Evolutionary conservation across 768 basidiomycete species (phyloP).

Genomic region (Tylopilus felleus): DNA sequence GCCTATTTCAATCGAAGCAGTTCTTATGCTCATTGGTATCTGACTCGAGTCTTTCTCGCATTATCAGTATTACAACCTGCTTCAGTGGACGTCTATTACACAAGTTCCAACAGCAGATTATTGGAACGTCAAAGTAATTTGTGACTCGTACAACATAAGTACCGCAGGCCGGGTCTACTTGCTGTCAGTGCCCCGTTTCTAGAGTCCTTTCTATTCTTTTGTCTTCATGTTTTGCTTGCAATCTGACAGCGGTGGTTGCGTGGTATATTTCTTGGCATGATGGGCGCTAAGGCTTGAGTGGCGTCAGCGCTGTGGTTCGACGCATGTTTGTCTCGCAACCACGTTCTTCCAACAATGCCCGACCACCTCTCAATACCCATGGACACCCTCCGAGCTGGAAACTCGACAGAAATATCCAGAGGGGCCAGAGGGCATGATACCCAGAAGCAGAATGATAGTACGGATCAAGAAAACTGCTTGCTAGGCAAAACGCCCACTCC

Average conservation of each 20-base stretch:
- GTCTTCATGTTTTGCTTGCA: neutral
- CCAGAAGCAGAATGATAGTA: neutral
- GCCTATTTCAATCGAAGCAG: too few relatives aligned
- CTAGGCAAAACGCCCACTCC: conserved; percentile 19
- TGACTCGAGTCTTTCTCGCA: too few relatives aligned
- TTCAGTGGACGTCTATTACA: too few relatives aligned
- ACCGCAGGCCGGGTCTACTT: too few relatives aligned
- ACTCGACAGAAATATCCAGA: neutral
- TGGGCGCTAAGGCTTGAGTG: conserved; percentile 10
- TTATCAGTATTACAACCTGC: too few relatives aligned
- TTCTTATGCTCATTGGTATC: too few relatives aligned
- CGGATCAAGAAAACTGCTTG: neutral
- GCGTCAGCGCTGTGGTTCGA: neutral
- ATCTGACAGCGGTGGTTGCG: neutral
- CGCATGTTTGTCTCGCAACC: conserved; percentile 1
- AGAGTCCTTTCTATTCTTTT: too few relatives aligned
- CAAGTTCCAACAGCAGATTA: too few relatives aligned
- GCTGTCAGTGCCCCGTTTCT: too few relatives aligned
- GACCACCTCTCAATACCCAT: conserved; percentile 21
- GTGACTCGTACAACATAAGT: too few relatives aligned
- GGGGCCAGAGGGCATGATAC: neutral
- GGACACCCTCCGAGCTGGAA: neutral
- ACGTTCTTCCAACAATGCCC: conserved; percentile 8
- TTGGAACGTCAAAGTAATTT: too few relatives aligned
- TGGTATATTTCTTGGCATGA: conserved; percentile 1